Conservation (phyloP, 345 rosid species). For the Physaria fendleri region DNA sequence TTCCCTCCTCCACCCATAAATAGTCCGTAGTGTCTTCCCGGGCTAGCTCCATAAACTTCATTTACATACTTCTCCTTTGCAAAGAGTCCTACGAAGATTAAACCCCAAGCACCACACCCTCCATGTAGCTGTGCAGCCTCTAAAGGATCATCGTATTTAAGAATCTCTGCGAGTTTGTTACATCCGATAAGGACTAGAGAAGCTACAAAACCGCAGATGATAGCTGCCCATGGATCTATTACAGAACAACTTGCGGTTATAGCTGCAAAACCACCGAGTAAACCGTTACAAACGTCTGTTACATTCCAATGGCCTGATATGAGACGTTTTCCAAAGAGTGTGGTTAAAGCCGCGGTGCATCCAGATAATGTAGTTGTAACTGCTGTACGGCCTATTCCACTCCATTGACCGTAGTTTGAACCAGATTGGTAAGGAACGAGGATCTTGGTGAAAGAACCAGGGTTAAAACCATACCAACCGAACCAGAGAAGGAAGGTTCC, state of each 20-base stretch:
- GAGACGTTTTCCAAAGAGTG: slow-evolving; percentile 72
- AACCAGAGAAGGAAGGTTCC: slow-evolving; percentile 80
- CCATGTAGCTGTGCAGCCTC: slow-evolving; percentile 92
- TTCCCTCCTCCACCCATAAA: slow-evolving; percentile 88
- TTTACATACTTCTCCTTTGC: slow-evolving; percentile 48
- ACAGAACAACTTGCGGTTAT: slow-evolving; percentile 82
- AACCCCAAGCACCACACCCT: slow-evolving; percentile 90
- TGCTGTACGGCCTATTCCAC: slow-evolving; percentile 83
- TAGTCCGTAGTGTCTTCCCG: slow-evolving; percentile 49
- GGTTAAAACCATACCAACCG: slow-evolving; percentile 81
- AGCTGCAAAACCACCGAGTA: slow-evolving; percentile 88
- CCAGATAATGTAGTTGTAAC: slow-evolving; percentile 92
- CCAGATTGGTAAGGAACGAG: slow-evolving; percentile 28
- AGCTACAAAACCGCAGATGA: slow-evolving; percentile 77
- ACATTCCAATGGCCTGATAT: slow-evolving; percentile 88
- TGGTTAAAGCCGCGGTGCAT: slow-evolving; percentile 76
- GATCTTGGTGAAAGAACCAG: slow-evolving; percentile 61
- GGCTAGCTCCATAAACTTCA: slow-evolving; percentile 42
- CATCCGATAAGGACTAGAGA: slow-evolving; percentile 64
- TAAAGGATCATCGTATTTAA: slow-evolving; percentile 60
- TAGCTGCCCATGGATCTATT: slow-evolving; percentile 92
- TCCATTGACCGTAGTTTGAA: slow-evolving; percentile 59
- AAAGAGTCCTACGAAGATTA: slow-evolving; percentile 74
- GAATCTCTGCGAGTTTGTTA: slow-evolving; percentile 61
- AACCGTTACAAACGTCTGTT: slow-evolving; percentile 83